Percentiles rank a stretch among this genome's conserved stretches.
phyloP scores from a whole-genome alignment of 1,139 yeast species.

The Yamadazyma songkhlaensis region DNA sequence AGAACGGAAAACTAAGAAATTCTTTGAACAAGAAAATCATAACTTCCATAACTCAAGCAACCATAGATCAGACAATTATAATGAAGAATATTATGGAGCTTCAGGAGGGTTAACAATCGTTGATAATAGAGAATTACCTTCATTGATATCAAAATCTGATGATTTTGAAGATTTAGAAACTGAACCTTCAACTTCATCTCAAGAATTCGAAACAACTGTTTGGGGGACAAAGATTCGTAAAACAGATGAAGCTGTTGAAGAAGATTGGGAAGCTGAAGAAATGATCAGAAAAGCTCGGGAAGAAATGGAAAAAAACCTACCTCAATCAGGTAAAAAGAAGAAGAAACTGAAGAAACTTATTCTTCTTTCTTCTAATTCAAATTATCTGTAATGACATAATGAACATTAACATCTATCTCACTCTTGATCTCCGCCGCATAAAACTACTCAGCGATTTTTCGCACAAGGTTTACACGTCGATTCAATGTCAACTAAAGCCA shows the following conservation, averaged over 20 bases:
- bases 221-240: conserved; percentile 62
- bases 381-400: neutral
- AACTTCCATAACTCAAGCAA: conserved; percentile 18
- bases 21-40: conserved; percentile 57
- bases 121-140: conserved; percentile 29
- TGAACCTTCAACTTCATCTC: conserved; percentile 7
- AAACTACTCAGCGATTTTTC: too few species aligned
- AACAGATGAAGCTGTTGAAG: conserved; percentile 30
- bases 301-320: conserved; percentile 31
- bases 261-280: conserved; percentile 48
- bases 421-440: neutral
- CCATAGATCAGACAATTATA: conserved; percentile 4
- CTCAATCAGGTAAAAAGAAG: conserved; percentile 18
- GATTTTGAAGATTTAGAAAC: conserved; percentile 6
- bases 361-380: conserved; percentile 18
- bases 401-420: neutral
- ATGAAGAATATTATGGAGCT: conserved; percentile 17
- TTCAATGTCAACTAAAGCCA: conserved; percentile 9
- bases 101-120: conserved; percentile 32
- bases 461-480: too few species aligned
- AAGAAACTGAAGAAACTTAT: conserved; percentile 37
- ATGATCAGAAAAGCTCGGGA: conserved; percentile 49
- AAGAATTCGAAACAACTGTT: conserved; percentile 37
- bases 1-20: conserved; percentile 56
- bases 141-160: conserved; percentile 9